Conservation (phyloP, 768 basidiomycete species). For the Lentinula lateritia region DNA sequence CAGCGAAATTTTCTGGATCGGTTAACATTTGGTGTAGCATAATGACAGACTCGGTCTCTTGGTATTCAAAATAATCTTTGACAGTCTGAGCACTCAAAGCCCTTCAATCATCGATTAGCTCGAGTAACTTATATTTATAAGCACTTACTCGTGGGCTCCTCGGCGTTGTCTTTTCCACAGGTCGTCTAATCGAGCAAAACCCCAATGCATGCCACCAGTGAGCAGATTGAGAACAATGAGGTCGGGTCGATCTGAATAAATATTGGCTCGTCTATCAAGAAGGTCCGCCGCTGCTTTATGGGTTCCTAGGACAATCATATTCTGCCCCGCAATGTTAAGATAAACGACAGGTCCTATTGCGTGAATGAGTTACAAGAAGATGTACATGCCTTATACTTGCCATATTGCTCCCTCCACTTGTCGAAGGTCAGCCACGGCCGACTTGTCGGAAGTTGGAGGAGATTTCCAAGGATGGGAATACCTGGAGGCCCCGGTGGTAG, state of each 20-base stretch:
- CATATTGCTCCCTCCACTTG: conserved; percentile 26
- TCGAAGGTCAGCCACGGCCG: conserved; percentile 23
- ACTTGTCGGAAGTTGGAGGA: conserved; percentile 22
- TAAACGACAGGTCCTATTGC: conserved; percentile 4
- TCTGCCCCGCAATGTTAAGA: neutral
- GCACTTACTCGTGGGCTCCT: conserved; percentile 18
- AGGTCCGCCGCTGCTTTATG: conserved; percentile 4
- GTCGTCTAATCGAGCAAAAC: neutral
- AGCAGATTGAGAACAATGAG: neutral
- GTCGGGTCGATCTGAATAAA: neutral
- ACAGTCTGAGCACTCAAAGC: neutral
- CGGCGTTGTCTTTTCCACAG: conserved; percentile 5
- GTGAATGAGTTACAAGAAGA: neutral
- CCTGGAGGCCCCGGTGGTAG: conserved; percentile 33
- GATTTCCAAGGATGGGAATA: conserved; percentile 32
- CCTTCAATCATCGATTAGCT: neutral
- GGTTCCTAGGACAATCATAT: neutral
- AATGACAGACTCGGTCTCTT: neutral
- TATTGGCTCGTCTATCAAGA: neutral
- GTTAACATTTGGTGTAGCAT: neutral
- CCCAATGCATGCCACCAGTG: neutral
- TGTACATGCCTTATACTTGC: conserved; percentile 14
- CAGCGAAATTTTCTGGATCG: neutral
- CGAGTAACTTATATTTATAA: neutral
- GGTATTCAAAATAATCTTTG: neutral